These are phyloP conservation scores for Isabelozyma gotoi DNA, from an alignment of 805 yeast genomes.

Conservation along the genomic window DNA sequence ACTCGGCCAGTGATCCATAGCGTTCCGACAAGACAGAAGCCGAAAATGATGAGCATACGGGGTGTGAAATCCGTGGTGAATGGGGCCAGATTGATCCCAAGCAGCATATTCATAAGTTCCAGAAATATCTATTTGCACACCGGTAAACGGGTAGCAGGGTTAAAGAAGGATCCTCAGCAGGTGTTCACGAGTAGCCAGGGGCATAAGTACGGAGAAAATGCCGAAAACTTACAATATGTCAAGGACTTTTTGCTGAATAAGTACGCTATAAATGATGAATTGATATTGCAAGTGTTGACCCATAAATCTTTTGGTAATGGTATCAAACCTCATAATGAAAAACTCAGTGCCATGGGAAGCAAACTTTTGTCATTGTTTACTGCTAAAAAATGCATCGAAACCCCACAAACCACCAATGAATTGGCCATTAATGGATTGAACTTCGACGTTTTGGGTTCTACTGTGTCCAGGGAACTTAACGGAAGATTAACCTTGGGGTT, in stretches of 20 bases:
- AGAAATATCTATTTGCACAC: constrained; percentile 42
- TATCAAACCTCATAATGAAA: constrained; percentile 83
- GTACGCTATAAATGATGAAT: constrained; percentile 56
- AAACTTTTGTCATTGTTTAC: constrained; percentile 54
- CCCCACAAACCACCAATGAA: constrained; percentile 22
- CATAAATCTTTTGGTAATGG: constrained; percentile 97
- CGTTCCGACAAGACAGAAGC: no score
- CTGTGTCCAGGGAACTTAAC: constrained; percentile 49
- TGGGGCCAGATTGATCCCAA: background rate
- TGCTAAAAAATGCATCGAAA: constrained; percentile 43
- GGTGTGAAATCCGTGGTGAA: background rate
- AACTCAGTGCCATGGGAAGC: constrained; percentile 69
- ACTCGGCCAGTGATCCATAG: no score
- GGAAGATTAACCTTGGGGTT: constrained; percentile 52
- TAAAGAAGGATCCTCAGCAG: constrained; percentile 68
- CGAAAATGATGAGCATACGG: background rate
- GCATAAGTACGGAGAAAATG: constrained; percentile 50
- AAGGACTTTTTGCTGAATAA: constrained; percentile 48
- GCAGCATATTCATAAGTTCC: constrained; percentile 1
- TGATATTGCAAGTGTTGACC: constrained; percentile 78
- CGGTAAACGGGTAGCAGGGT: constrained; percentile 65
- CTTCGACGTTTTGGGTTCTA: constrained; percentile 61
- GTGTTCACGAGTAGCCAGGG: constrained; percentile 33
- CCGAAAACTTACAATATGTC: constrained; percentile 48
- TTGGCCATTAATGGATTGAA: constrained; percentile 47